These are phyloP conservation scores for Eragrostis nindensis DNA, from an alignment of 176 grass and related monocot species.

Conservation along the genomic window DNA sequence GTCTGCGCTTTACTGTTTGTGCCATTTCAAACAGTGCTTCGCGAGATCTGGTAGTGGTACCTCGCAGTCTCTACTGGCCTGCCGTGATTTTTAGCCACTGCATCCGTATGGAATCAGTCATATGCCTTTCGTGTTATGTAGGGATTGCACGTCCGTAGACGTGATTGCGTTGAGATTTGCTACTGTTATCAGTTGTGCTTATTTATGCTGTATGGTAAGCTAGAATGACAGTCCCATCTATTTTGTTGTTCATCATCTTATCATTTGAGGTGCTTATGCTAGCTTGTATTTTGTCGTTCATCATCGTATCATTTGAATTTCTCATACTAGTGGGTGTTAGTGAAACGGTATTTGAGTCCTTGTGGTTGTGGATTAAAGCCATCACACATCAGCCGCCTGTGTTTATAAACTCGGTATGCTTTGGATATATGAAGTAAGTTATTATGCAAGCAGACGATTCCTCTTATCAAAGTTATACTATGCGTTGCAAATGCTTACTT, in stretches of 20 bases:
- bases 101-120: not conserved
- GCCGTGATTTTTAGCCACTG: not conserved
- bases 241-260: not conserved
- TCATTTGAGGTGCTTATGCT: not conserved
- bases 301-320: not conserved
- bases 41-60: constrained; percentile 28
- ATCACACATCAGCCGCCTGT: not conserved
- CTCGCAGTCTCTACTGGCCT: not conserved
- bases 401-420: not conserved
- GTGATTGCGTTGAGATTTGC: constrained; percentile 5
- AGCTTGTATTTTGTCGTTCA: not conserved
- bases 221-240: not conserved
- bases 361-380: not conserved
- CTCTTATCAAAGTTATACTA: not conserved
- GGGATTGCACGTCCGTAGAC: not conserved
- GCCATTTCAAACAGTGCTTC: not conserved
- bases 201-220: not conserved
- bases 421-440: not conserved
- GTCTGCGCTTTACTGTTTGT: not conserved
- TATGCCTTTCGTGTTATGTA: not conserved
- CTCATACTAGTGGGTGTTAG: not conserved
- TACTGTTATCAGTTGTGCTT: not conserved
- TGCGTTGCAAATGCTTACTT: not conserved
- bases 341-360: not conserved
- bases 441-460: not conserved